Conservation (phyloP, 257 asterid genomes). For the Plantago ovata region DNA sequence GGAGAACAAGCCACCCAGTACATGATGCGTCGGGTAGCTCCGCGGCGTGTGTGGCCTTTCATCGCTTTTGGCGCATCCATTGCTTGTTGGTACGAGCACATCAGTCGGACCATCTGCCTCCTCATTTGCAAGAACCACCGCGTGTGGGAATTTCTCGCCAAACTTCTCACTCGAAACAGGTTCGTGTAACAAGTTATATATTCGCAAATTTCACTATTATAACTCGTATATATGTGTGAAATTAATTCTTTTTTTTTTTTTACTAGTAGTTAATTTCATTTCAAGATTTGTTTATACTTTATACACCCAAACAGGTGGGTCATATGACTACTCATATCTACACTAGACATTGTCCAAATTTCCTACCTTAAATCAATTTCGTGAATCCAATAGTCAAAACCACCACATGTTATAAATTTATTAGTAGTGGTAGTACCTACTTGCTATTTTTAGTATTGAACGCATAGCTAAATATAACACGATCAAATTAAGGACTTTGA, state of each 20-base stretch:
- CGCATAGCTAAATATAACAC: too few species aligned
- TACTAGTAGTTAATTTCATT: too few species aligned
- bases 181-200: too few species aligned
- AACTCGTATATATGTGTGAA: background rate
- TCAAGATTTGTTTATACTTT: too few species aligned
- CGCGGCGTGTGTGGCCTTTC: conserved; percentile 84
- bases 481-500: too few species aligned
- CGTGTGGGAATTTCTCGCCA: conserved; percentile 77
- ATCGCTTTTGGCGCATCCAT: conserved; percentile 78
- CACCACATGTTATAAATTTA: background rate
- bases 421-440: background rate
- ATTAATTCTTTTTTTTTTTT: background rate
- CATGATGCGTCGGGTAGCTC: conserved; percentile 85
- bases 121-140: conserved; percentile 89
- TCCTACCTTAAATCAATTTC: too few species aligned
- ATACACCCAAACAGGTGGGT: too few species aligned
- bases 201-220: too few species aligned
- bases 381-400: conserved; percentile 8
- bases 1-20: conserved; percentile 75
- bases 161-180: conserved; percentile 84
- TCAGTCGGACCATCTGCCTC: conserved; percentile 75
- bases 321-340: too few species aligned
- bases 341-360: too few species aligned
- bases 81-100: conserved; percentile 95
- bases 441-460: background rate